These are phyloP conservation scores for Saccharomycopsis lassenensis DNA, from an alignment of 805 yeast species.

Conservation along the genomic window DNA sequence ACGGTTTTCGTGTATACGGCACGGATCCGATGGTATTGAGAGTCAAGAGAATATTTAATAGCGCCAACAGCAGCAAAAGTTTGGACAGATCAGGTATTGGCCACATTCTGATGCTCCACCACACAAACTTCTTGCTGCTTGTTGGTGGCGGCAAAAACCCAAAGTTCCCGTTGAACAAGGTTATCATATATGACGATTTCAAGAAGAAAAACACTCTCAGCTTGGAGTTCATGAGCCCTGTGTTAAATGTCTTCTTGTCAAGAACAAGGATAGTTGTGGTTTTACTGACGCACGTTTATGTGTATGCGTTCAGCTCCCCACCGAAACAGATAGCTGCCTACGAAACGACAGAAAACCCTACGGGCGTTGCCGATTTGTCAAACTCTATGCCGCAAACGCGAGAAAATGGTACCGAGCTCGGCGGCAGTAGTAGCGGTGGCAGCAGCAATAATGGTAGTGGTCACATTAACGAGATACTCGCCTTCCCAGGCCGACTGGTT, in stretches of 20 bases:
- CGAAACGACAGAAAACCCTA: slow-evolving; percentile 54
- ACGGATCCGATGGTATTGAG: slow-evolving; percentile 77
- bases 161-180: slow-evolving; percentile 63
- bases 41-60: slow-evolving; percentile 44
- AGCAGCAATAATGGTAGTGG: background rate
- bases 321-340: slow-evolving; percentile 55
- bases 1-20: slow-evolving; percentile 77
- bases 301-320: slow-evolving; percentile 73
- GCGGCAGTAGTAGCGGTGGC: background rate
- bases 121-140: slow-evolving; percentile 82
- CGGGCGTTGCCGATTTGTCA: slow-evolving; percentile 52
- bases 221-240: slow-evolving; percentile 67
- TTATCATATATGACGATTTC: slow-evolving; percentile 87
- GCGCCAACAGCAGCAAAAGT: slow-evolving; percentile 22
- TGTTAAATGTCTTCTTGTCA: slow-evolving; percentile 63
- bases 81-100: slow-evolving; percentile 53
- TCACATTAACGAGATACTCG: slow-evolving; percentile 34
- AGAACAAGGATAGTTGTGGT: slow-evolving; percentile 69
- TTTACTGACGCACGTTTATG: slow-evolving; percentile 51
- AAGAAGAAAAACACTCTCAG: slow-evolving; percentile 62
- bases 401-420: background rate
- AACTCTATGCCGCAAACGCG: slow-evolving; percentile 16
- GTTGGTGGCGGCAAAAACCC: slow-evolving; percentile 87
- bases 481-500: slow-evolving; percentile 50
- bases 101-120: slow-evolving; percentile 66